Percentiles rank a stretch among this genome's conserved stretches.
These are phyloP conservation scores for Yamadazyma kanchanaburiensis DNA, from an alignment of 1,139 yeast genomes.

Conservation along the genomic window DNA sequence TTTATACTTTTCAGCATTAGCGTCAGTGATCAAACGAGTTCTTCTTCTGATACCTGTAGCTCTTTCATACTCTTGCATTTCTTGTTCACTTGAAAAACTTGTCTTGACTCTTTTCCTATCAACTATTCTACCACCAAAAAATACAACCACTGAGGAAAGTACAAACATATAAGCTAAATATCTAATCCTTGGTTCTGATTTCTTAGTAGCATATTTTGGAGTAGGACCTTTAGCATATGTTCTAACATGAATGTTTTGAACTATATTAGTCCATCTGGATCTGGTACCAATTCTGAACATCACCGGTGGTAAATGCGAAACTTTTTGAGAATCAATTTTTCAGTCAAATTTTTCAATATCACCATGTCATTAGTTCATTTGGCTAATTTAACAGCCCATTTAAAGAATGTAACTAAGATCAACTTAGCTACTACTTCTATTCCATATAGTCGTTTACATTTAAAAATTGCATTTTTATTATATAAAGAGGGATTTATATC, in stretches of 20 bases:
- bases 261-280: too few species aligned
- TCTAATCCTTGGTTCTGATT: slow-evolving; percentile 41
- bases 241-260: not conserved
- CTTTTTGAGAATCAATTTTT: too few species aligned
- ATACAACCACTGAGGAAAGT: slow-evolving; percentile 53
- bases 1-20: slow-evolving; percentile 26
- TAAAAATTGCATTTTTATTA: slow-evolving; percentile 78
- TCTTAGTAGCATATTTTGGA: slow-evolving; percentile 3
- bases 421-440: slow-evolving; percentile 72
- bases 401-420: slow-evolving; percentile 84
- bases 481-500: slow-evolving; percentile 90
- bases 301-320: too few species aligned
- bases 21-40: slow-evolving; percentile 35
- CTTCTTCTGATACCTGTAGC: slow-evolving; percentile 55
- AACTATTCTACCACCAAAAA: slow-evolving; percentile 48
- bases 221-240: slow-evolving; percentile 1
- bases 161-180: slow-evolving; percentile 48
- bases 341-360: slow-evolving; percentile 6
- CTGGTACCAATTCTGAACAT: too few species aligned
- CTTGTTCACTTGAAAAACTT: slow-evolving; percentile 53
- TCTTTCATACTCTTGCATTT: slow-evolving; percentile 51
- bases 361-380: slow-evolving; percentile 80
- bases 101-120: slow-evolving; percentile 51
- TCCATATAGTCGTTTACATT: slow-evolving; percentile 80
- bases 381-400: slow-evolving; percentile 83